phyloP scores from a whole-genome alignment of 1,139 yeast species.

The Blastobotrys ciferrii region DNA sequence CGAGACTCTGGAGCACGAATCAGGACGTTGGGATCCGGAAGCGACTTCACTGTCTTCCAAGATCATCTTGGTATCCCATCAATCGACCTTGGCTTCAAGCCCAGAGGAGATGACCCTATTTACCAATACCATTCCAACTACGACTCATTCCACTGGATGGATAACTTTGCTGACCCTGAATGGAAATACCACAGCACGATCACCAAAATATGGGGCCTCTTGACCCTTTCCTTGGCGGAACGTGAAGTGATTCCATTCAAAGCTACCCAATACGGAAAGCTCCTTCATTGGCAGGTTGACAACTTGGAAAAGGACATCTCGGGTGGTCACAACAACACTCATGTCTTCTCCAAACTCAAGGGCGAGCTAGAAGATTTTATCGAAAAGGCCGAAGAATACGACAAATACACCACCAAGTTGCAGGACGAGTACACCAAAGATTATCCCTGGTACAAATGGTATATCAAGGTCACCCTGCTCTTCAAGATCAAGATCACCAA shows the following conservation, averaged over 20 bases:
- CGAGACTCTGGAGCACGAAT: conserved; percentile 40
- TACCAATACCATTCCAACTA: conserved; percentile 71
- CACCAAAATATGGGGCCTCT: conserved; percentile 51
- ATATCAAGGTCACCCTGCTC: conserved; percentile 32
- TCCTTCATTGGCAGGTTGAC: conserved; percentile 37
- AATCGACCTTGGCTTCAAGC: conserved; percentile 52
- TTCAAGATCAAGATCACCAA: conserved; percentile 37
- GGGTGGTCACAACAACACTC: not conserved
- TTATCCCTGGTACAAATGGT: conserved; percentile 35
- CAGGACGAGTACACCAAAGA: conserved; percentile 30
- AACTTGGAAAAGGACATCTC: conserved; percentile 21
- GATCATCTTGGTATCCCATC: conserved; percentile 69
- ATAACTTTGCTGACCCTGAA: conserved; percentile 55
- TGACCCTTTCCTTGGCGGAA: conserved; percentile 49
- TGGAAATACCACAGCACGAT: conserved; percentile 54
- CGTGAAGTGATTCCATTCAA: conserved; percentile 45
- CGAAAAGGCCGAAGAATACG: conserved; percentile 29
- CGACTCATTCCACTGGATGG: conserved; percentile 69
- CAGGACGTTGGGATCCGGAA: conserved; percentile 58
- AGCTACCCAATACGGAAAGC: conserved; percentile 44
- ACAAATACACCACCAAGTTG: conserved; percentile 31
- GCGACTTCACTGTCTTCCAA: conserved; percentile 65
- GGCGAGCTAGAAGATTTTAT: conserved; percentile 28
- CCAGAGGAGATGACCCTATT: conserved; percentile 46
- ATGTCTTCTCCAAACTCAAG: conserved; percentile 30